A percentile compares a stretch with the other conserved stretches of the same genome.
Evolutionary conservation across 225 moss, liverwort and hornwort genomes (phyloP).

Genomic region (Sphagnum tenellum): DNA sequence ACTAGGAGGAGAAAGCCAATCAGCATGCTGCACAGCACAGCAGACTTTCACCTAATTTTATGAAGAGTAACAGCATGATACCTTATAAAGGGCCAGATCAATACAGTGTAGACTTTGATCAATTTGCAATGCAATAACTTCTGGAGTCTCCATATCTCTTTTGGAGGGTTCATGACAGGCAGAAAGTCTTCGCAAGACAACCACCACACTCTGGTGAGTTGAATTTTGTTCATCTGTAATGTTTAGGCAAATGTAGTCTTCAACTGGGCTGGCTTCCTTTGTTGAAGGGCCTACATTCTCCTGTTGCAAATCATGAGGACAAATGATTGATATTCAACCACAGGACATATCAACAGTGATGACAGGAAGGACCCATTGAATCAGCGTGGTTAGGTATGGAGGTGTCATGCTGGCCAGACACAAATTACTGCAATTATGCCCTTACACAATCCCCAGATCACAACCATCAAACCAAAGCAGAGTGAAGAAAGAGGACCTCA

Average conservation of each 20-base stretch:
- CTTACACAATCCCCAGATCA: no score
- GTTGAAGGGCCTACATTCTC: slow-evolving; percentile 23
- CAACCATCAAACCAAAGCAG: neutral
- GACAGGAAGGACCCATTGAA: no score
- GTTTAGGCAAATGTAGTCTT: slow-evolving; percentile 74
- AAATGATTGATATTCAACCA: neutral
- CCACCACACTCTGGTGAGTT: slow-evolving; percentile 47
- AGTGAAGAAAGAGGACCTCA: slow-evolving; percentile 42
- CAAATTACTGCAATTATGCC: slow-evolving; percentile 2
- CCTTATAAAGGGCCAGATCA: slow-evolving; percentile 91
- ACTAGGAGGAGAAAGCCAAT: neutral
- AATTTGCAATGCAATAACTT: slow-evolving; percentile 62
- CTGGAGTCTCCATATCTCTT: slow-evolving; percentile 25
- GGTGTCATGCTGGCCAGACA: neutral
- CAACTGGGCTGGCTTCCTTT: slow-evolving; percentile 11
- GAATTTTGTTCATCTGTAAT: slow-evolving; percentile 30
- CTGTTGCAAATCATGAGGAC: slow-evolving; percentile 9
- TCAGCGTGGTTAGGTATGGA: neutral
- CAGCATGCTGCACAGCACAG: neutral
- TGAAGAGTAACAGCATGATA: slow-evolving; percentile 4
- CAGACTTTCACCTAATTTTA: neutral
- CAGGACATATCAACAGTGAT: neutral
- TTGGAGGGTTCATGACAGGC: slow-evolving; percentile 11
- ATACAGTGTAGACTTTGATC: slow-evolving; percentile 51
- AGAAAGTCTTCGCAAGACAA: slow-evolving; percentile 61